phyloP scores from a whole-genome alignment of 2,329 filamentous ascomycete species.

The Alternaria sp. region DNA sequence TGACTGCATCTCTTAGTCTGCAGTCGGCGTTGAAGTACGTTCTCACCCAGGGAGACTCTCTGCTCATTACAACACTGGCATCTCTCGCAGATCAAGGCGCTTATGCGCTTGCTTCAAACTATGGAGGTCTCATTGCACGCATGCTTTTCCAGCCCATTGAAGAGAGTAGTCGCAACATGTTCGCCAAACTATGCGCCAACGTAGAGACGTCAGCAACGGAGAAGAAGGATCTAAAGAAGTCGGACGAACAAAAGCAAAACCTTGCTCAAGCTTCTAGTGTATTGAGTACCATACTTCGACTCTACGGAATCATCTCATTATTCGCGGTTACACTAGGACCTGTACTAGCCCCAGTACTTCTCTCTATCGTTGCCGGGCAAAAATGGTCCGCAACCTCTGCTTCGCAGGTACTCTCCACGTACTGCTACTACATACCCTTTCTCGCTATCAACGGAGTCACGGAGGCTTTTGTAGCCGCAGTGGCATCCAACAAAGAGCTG shows the following conservation, averaged over 20 bases:
- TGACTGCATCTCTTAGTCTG: slow-evolving; percentile 82
- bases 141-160: slow-evolving; percentile 94
- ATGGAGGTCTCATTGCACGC: slow-evolving; percentile 82
- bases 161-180: slow-evolving; percentile 88
- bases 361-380: slow-evolving; percentile 76
- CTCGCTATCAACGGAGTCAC: slow-evolving; percentile 89
- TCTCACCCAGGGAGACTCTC: slow-evolving; percentile 90
- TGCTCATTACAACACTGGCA: slow-evolving; percentile 81
- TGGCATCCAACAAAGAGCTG: slow-evolving; percentile 77
- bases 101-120: slow-evolving; percentile 93
- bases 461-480: slow-evolving; percentile 90
- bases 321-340: slow-evolving; percentile 75
- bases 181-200: slow-evolving; percentile 75
- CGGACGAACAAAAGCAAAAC: slow-evolving; percentile 24
- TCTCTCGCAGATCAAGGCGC: slow-evolving; percentile 82
- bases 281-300: slow-evolving; percentile 68
- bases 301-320: slow-evolving; percentile 77
- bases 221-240: slow-evolving; percentile 1
- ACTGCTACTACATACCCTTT: slow-evolving; percentile 93
- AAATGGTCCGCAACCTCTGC: slow-evolving; percentile 79
- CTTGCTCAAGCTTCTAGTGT: slow-evolving; percentile 55
- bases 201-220: slow-evolving; percentile 12
- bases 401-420: slow-evolving; percentile 74
- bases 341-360: slow-evolving; percentile 72
- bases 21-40: slow-evolving; percentile 92